Base-by-base conservation (phyloP, 2,329 filamentous ascomycete genomes). In the Arachnopeziza araneosa region DNA sequence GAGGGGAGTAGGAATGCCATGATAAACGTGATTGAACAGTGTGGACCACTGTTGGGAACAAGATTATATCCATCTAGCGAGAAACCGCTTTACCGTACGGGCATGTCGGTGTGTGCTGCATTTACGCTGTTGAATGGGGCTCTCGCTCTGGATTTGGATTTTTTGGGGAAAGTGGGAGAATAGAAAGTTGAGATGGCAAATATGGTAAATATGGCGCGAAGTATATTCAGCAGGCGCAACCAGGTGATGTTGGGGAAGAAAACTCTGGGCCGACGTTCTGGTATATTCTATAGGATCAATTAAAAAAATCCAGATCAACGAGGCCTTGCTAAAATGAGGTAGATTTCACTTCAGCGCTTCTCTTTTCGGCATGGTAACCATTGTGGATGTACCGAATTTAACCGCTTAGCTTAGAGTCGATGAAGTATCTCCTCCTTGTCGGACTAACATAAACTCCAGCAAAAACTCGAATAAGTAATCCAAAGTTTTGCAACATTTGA, bases 1-100 rank as follows among this genome's bases (percentile, higher is more conserved):
- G 53, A 81, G 86, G 2, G 87, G 86, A 9, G 80, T 81, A 1
- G 80, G 80, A 8, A 85, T 54, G 82, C 86, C 17, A 78, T 89
- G 21, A 75, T 85, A 53, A 87, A 88, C 67, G 75, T 87, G 68
- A 76, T 89, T 55, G 87, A 85, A 0, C 87, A 86, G 69, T 80
- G 81, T 60, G 83, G 83, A 0, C 83, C 84, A 5, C 74, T 87
- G 21, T 69, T 87, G 14, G 85, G 85, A 9, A 87, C 84, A 1
- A 80, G 84, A 55, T 68, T 87, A 17, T 89, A 87, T 64, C 85
- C 84, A 5, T 19, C 8, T 17, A 59, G 21, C 0, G 77, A 75
- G 0, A 79, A 78, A 1, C 75, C 75, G 6, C 81, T 80, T 58
- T 70, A 75, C 0, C 70, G 73, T 1, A 84, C 81, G 1, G 85